These are phyloP conservation scores for Phytopythium boreale DNA, from an alignment of 352 stramenopile species.

Conservation along the genomic window DNA sequence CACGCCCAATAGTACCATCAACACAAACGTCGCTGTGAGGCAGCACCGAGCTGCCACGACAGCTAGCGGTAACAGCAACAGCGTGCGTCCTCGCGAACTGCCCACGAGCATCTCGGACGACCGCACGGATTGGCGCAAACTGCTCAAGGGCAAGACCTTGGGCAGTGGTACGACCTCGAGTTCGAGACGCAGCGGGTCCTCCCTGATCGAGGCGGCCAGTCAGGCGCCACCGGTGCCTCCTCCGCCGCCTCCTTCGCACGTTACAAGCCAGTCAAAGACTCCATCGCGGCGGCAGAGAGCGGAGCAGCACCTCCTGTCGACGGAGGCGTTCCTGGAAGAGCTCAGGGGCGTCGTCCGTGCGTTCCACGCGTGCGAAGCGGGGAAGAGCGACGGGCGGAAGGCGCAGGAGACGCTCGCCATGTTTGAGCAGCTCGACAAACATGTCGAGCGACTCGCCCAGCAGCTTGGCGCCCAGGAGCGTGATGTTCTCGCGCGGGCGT, in stretches of 20 bases:
- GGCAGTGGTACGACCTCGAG: not conserved
- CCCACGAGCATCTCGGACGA: conserved; percentile 58
- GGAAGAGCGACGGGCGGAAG: conserved; percentile 3
- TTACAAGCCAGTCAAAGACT: not conserved
- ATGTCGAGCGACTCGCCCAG: conserved; percentile 42
- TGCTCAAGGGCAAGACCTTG: conserved; percentile 38
- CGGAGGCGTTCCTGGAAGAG: conserved; percentile 43
- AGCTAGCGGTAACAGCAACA: conserved; percentile 22
- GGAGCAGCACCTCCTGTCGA: conserved; percentile 15
- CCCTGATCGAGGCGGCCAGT: not conserved
- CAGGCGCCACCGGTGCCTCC: not conserved
- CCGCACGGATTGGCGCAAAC: conserved; percentile 59
- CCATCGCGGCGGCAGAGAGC: not conserved
- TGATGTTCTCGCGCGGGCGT: conserved; percentile 4
- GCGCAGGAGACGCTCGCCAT: conserved; percentile 18
- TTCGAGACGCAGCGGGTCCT: not conserved
- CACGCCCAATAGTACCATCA: not conserved
- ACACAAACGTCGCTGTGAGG: not conserved
- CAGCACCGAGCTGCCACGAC: not conserved
- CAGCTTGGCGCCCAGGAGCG: conserved; percentile 42
- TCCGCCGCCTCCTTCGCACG: not conserved
- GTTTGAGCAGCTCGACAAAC: conserved; percentile 52
- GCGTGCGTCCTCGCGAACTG: conserved; percentile 39
- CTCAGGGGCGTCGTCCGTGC: conserved; percentile 48
- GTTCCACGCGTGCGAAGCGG: conserved; percentile 34